phyloP scores from a whole-genome alignment of 2,329 filamentous ascomycete genomes.

The Teratosphaeria zuluensis region DNA sequence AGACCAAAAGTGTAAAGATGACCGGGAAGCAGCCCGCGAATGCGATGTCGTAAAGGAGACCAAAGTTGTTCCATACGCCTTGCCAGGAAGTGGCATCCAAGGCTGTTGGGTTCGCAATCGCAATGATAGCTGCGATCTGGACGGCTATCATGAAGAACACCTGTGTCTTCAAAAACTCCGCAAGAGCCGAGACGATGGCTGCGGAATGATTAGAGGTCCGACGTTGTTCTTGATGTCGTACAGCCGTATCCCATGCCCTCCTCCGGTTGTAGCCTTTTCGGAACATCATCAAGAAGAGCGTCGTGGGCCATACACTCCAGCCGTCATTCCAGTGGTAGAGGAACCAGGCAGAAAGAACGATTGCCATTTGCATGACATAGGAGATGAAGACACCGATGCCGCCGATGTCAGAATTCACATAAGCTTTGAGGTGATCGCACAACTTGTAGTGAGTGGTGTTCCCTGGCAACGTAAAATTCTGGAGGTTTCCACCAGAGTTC shows the following conservation, averaged over 20 bases:
- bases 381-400: constrained; percentile 10
- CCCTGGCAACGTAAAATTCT: not conserved
- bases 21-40: constrained; percentile 9
- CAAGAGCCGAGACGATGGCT: constrained; percentile 5
- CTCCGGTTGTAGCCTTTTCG: not conserved
- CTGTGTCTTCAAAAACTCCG: constrained; percentile 10
- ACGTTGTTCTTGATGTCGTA: constrained; percentile 1
- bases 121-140: constrained; percentile 8
- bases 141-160: constrained; percentile 12
- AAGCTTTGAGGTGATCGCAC: constrained; percentile 4
- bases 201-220: not conserved
- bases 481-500: not conserved
- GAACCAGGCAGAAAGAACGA: constrained; percentile 6
- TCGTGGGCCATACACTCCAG: constrained; percentile 3
- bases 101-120: constrained; percentile 6
- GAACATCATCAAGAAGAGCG: not conserved
- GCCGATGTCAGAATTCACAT: constrained; percentile 9
- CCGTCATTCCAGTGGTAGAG: constrained; percentile 7
- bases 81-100: constrained; percentile 1
- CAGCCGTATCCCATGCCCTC: not conserved
- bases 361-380: constrained; percentile 9
- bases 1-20: constrained; percentile 6
- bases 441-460: not conserved
- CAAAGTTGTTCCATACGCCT: constrained; percentile 8
- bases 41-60: constrained; percentile 7